Conservation (phyloP, 2,329 filamentous ascomycete genomes). For the Colletotrichum godetiae region DNA sequence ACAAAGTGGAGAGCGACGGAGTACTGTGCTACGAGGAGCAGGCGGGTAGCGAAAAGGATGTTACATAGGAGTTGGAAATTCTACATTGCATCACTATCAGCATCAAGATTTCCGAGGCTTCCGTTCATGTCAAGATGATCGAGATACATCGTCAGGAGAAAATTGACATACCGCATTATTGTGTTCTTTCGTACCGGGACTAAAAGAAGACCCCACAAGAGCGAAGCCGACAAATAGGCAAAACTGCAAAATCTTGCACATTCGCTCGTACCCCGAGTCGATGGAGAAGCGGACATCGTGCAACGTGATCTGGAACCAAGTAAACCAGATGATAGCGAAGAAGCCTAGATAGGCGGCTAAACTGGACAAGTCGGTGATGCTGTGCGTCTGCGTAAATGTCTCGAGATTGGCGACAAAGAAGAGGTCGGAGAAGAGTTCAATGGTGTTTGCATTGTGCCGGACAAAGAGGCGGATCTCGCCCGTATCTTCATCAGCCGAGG, state of each 20-base stretch:
- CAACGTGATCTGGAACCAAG: slow-evolving; percentile 68
- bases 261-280: slow-evolving; percentile 65
- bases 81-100: not conserved
- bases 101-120: not conserved
- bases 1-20: slow-evolving; percentile 47
- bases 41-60: slow-evolving; percentile 50
- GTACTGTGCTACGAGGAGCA: slow-evolving; percentile 46
- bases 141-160: not conserved
- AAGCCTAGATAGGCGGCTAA: slow-evolving; percentile 61
- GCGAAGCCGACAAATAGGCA: slow-evolving; percentile 67
- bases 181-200: slow-evolving; percentile 48
- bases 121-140: not conserved
- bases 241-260: slow-evolving; percentile 64
- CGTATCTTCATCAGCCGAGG: slow-evolving; percentile 10
- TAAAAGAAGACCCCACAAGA: slow-evolving; percentile 59
- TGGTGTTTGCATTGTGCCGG: slow-evolving; percentile 58
- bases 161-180: slow-evolving; percentile 45
- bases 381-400: slow-evolving; percentile 65
- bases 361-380: slow-evolving; percentile 58
- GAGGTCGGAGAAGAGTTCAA: slow-evolving; percentile 69
- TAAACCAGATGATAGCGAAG: slow-evolving; percentile 68
- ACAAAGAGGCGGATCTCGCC: slow-evolving; percentile 24
- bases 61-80: slow-evolving; percentile 55
- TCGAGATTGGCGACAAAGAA: slow-evolving; percentile 71
- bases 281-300: slow-evolving; percentile 68